Percentiles rank a stretch among this genome's conserved stretches.
Evolutionary conservation across 1,139 yeast genomes (phyloP).

Genomic region (Nematodospora anomalae): DNA sequence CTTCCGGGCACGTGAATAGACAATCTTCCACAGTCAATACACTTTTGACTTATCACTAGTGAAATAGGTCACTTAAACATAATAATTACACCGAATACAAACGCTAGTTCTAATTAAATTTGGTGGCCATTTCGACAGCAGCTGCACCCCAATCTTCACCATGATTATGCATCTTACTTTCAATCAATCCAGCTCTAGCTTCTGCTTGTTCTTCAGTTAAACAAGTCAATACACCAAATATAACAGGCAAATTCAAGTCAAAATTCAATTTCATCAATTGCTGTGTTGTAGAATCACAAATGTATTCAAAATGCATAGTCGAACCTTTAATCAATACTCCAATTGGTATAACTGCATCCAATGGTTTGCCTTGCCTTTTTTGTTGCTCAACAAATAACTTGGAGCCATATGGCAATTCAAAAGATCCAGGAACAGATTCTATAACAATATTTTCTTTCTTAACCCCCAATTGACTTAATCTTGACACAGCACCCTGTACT

Average conservation of each 20-base stretch:
- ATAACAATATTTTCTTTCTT: slow-evolving; percentile 70
- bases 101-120: slow-evolving; percentile 27
- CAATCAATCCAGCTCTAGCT: slow-evolving; percentile 85
- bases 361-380: slow-evolving; percentile 44
- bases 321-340: slow-evolving; percentile 95
- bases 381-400: slow-evolving; percentile 52
- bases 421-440: slow-evolving; percentile 92
- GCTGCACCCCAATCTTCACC: slow-evolving; percentile 99
- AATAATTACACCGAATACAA: too few species aligned
- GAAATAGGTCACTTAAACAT: too few species aligned
- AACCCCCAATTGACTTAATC: slow-evolving; percentile 66
- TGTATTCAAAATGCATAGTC: slow-evolving; percentile 97
- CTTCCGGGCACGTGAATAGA: too few species aligned
- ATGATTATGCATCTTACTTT: slow-evolving; percentile 82
- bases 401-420: slow-evolving; percentile 86
- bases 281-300: slow-evolving; percentile 85
- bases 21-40: too few species aligned
- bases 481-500: slow-evolving; percentile 71
- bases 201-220: slow-evolving; percentile 92
- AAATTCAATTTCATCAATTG: slow-evolving; percentile 84
- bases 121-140: slow-evolving; percentile 92
- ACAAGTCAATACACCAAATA: slow-evolving; percentile 92
- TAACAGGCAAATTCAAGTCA: slow-evolving; percentile 71
- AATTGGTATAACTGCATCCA: slow-evolving; percentile 89
- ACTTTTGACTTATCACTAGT: too few species aligned